A percentile compares a stretch with the other conserved stretches of the same genome.
Evolutionary conservation across 164 flowering plant genomes (phyloP).

Genomic region (Malania oleifera): DNA sequence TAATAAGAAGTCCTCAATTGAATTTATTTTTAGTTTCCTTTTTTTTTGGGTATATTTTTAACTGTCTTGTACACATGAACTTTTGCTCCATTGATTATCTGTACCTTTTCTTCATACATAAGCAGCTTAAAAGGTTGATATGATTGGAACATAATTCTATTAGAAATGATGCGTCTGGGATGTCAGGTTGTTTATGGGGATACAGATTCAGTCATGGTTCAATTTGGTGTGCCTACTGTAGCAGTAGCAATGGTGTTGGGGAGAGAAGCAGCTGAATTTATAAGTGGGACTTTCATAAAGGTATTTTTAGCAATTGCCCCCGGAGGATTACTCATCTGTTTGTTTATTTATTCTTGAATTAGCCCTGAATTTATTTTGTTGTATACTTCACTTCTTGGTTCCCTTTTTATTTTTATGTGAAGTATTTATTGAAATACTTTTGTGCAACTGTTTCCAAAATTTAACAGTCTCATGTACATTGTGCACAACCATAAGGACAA

Average conservation of each 20-base stretch:
- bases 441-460: no score
- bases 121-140: background rate
- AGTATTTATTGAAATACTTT: no score
- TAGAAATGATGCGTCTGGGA: conserved; percentile 1
- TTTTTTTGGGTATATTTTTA: background rate
- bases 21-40: background rate
- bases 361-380: no score
- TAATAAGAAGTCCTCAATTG: no score
- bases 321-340: conserved; percentile 2
- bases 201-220: conserved; percentile 99
- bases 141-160: background rate
- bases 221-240: conserved; percentile 81
- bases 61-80: no score
- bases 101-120: no score
- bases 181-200: conserved; percentile 93
- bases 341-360: background rate
- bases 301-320: no score
- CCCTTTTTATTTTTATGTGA: no score
- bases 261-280: conserved; percentile 90
- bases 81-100: no score
- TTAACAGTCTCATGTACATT: no score
- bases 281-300: conserved; percentile 80
- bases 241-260: conserved; percentile 91
- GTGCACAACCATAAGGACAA: no score
- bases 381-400: no score